Evolutionary conservation across 2,329 filamentous ascomycete species (phyloP), one percentile per base, ranked within the genome.

Genomic region (Samsoniella hepiali): DNA sequence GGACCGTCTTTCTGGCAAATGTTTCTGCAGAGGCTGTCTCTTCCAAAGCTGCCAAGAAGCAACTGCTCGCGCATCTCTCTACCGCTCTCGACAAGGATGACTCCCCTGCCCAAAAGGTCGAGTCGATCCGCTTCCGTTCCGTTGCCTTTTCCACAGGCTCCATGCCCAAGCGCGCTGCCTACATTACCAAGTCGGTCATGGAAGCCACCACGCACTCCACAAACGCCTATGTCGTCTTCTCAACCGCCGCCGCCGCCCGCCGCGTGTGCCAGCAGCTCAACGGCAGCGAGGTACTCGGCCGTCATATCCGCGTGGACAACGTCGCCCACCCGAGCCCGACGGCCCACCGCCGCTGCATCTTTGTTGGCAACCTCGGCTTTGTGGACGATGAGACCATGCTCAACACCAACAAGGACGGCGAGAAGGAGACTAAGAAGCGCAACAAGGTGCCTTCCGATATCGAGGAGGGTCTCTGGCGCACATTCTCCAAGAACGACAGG

Each of bases 321-420:
- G 88, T 99, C 40, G 91, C 93, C 0, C 93, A 97, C 76, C 95
- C 95, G 0, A 83, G 90, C 15, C 85, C 88, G 47, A 86, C 88
- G 22, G 94, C 96, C 72, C 88, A 97, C 75, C 88, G 90, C 64
- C 90, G 93, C 62, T 99, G 95, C 75, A 88, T 99, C 17, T 99
- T 99, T 72, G 91, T 99, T 32, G 95, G 95, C 54, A 99, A 99
- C 72, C 84, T 99, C 1, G 93, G 92, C 57, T 99, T 99, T 71
- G 91, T 99, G 17, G 94, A 97, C 71, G 92, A 97, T 68, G 93
- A 97, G 77, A 90, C 85, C 45, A 82, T 89, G 58, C 77, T 90
- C 29, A 84, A 84, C 58, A 85, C 86, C 22, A 85, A 85, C 57
- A 82, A 88, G 40, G 86, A 87, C 47, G 88, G 85, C 58, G 83